Evolutionary conservation across 768 basidiomycete species (phyloP), one percentile per base, ranked within the genome.

Genomic region (Fomitopsis pulvina): DNA sequence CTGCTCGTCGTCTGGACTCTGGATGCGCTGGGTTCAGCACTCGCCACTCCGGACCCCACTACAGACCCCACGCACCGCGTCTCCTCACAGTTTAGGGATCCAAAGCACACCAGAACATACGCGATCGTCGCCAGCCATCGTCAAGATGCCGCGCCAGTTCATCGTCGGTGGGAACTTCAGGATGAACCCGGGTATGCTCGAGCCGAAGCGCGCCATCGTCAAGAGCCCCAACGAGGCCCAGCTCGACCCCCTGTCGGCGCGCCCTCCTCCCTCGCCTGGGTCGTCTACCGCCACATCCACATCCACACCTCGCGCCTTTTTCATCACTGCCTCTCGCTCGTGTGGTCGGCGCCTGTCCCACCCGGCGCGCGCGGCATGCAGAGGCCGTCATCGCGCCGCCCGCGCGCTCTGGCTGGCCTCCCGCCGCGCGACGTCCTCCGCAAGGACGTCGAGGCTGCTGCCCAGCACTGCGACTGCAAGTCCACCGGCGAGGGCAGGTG

Each of bases 101-200:
- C n/a, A n/a, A n/a, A n/a, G n/a, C n/a, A n/a, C n/a, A n/a, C n/a
- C n/a, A n/a, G n/a, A n/a, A n/a, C n/a, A n/a, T n/a, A n/a, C n/a
- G n/a, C n/a, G n/a, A n/a, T n/a, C n/a, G n/a, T n/a, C n/a, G n/a
- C n/a, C n/a, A n/a, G n/a, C n/a, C n/a, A n/a, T n/a, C n/a, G n/a
- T n/a, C n/a, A n/a, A n/a, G n/a, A 87, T 87, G 88, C 52, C 84
- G 54, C 90, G 92, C 63, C 73, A 81, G 67, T 95, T 94, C 74
- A 94, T 96, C 65, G 92, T 90, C 60, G 95, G 95, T 55, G 91
- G 93, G 26, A 97, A 98, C 79, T 97, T 95, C 81, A 99, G 97
- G 77, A 85, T 98, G 85, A 95, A 97, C 74, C 88, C 88, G 25
- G 72, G 73, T 51, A 78, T 82, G 30, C 73, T 73, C 55, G 75